Evolutionary conservation across 306 rosid genomes (phyloP), one percentile per base, ranked within the genome.

Genomic region (Quercus wislizeni): DNA sequence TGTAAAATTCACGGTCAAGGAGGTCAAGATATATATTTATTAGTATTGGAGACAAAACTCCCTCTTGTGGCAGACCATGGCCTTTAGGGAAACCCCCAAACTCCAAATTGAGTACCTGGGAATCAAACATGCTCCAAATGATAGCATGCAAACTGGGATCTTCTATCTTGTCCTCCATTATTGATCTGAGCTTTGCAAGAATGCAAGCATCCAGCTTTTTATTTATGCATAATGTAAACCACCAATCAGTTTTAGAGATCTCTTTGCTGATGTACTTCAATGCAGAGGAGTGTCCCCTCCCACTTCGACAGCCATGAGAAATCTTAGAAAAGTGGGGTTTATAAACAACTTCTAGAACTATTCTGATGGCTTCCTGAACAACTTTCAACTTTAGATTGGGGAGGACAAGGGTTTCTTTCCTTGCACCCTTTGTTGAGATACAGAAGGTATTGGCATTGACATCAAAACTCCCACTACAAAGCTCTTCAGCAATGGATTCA

Each of bases 21-120:
- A 83, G 84, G 59, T 92, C 93, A 77, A 94, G 94, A 84, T 94
- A 92, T 81, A 94, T 91, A 82, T 94, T 92, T 89, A 88, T 91
- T 73, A 94, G 80, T 84, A 94, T 92, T 59, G 97, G 92, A 12
- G 97, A 94, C 81, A 94, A 75, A 52, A 91, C 79, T 61, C 97
- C 97, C 87, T 94, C 98, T 74, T 94, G 98, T 3, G 98, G 98
- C 27, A 94, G 94, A 85, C 97, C 98, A 49, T 94, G 92, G 54
- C 96, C 97, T 80, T 94, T 94, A 0, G 92, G 88, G 75, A 87
- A 94, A 68, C 96, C 97, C 73, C 97, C 98, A 80, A 94, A 92
- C 85, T 94, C 97, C 72, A 94, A 76, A 81, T 94, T 94, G 43
- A 94, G 84, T 25, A 90, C 97, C 68, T 76, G 81, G 19, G 97